These are phyloP conservation scores for Leptoxyphium fumago DNA, from an alignment of 2,329 filamentous ascomycete genomes.

Conservation along the genomic window DNA sequence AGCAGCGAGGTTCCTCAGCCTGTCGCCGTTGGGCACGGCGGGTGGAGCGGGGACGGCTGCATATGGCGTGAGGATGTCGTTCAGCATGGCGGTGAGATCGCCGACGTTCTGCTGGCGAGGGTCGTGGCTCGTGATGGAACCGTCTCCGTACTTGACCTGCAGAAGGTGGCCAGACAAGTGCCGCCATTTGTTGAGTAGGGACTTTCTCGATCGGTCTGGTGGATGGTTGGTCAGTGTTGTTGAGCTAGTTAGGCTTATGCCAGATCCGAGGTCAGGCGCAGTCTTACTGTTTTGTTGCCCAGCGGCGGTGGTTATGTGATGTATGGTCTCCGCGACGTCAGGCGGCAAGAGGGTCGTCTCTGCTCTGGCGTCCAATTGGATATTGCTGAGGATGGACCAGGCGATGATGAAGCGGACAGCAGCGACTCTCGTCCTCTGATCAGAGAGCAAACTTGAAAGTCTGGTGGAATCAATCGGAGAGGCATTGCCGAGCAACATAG, in stretches of 20 bases:
- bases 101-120: slow-evolving; percentile 14
- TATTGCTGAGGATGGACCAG: slow-evolving; percentile 14
- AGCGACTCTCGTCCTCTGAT: slow-evolving; percentile 14
- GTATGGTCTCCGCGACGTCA: slow-evolving; percentile 8
- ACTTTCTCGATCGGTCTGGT: not conserved
- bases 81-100: slow-evolving; percentile 10
- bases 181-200: slow-evolving; percentile 18
- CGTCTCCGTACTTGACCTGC: slow-evolving; percentile 14
- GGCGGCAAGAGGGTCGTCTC: slow-evolving; percentile 13
- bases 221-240: not conserved
- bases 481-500: not conserved
- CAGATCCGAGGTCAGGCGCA: not conserved
- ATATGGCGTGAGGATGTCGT: slow-evolving; percentile 17
- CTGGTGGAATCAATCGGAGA: slow-evolving; percentile 3
- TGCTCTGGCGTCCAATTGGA: not conserved
- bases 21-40: slow-evolving; percentile 10
- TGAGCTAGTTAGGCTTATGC: not conserved
- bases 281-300: slow-evolving; percentile 1
- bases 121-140: slow-evolving; percentile 8
- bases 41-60: slow-evolving; percentile 12
- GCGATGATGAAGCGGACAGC: slow-evolving; percentile 20
- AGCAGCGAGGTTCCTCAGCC: slow-evolving; percentile 20
- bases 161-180: slow-evolving; percentile 18
- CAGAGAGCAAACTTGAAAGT: slow-evolving; percentile 10
- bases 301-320: not conserved